Conservation (phyloP, 306 rosid species). For the Corylus heterophylla region DNA sequence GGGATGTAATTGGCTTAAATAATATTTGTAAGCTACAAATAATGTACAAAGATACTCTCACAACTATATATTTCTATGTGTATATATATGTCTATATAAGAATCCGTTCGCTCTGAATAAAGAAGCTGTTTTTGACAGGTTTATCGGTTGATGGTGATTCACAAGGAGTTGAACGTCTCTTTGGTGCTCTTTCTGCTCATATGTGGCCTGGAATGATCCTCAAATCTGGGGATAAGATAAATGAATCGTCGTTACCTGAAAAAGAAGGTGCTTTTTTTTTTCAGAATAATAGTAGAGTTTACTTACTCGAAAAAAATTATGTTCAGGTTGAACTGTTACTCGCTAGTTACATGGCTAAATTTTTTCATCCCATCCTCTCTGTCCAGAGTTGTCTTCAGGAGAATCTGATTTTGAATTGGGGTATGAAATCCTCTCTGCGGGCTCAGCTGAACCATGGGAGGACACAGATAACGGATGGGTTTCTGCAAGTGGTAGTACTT, state of each 20-base stretch:
- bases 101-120: background rate
- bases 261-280: conserved; percentile 56
- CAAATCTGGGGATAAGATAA: conserved; percentile 75
- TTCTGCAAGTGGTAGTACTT: conserved; percentile 39
- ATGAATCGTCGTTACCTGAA: conserved; percentile 59
- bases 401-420: conserved; percentile 84
- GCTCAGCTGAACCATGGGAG: conserved; percentile 75
- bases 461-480: conserved; percentile 64
- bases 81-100: background rate
- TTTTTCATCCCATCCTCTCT: conserved; percentile 21
- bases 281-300: background rate
- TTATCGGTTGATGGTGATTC: conserved; percentile 77
- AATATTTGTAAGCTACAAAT: no score
- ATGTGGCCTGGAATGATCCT: conserved; percentile 97
- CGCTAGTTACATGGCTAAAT: conserved; percentile 22
- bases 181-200: conserved; percentile 89
- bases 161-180: conserved; percentile 86
- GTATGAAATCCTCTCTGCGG: conserved; percentile 68
- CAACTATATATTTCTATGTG: background rate
- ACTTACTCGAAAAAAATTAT: background rate
- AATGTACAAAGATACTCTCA: background rate
- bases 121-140: conserved; percentile 50
- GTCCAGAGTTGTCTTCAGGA: conserved; percentile 73
- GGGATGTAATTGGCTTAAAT: no score
- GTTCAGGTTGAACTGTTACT: background rate